Evolutionary conservation across 2,329 filamentous ascomycete genomes (phyloP).

Genomic region (Trichoderma harzianum): DNA sequence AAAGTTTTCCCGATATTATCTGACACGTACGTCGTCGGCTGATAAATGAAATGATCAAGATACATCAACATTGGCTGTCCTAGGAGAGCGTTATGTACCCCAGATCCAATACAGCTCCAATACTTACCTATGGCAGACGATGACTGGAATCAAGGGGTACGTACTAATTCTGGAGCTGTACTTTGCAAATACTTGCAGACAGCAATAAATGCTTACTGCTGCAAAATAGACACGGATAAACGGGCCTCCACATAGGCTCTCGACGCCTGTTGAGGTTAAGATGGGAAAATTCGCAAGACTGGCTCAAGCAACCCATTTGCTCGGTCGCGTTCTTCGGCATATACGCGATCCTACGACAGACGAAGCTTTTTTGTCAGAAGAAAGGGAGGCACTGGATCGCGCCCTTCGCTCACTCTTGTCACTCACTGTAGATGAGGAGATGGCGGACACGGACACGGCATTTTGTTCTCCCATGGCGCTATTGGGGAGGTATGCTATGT

Average conservation of each 20-base stretch:
- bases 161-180: not conserved
- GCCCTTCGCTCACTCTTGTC: not conserved
- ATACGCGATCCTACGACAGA: not conserved
- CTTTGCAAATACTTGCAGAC: not conserved
- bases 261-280: not conserved
- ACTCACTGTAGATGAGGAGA: not conserved
- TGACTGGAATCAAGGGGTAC: not conserved
- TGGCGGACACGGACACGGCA: not conserved
- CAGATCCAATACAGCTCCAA: not conserved
- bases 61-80: not conserved
- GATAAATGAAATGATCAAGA: not conserved
- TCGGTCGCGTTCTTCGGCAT: not conserved
- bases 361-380: not conserved
- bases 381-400: not conserved
- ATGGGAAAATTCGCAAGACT: not conserved
- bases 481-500: not conserved
- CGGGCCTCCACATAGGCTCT: not conserved
- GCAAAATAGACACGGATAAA: not conserved
- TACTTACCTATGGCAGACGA: not conserved
- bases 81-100: not conserved
- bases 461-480: not conserved
- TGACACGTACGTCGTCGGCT: not conserved
- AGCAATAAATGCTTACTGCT: not conserved
- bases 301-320: not conserved
- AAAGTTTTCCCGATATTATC: not conserved